Conservation (phyloP, 805 yeast genomes). For the Saturnispora sekii region DNA sequence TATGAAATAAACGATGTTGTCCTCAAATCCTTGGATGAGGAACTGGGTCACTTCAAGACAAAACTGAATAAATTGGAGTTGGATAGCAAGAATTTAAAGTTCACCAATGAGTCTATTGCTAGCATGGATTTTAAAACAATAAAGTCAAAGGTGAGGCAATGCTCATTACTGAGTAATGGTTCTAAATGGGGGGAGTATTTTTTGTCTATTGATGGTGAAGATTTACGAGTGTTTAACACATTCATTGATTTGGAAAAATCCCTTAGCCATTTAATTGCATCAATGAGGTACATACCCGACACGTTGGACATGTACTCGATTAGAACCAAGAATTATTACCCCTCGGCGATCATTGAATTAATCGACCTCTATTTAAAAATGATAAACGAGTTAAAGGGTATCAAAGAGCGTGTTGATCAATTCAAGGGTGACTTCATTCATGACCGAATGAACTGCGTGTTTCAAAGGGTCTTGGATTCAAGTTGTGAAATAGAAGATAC, state of each 20-base stretch:
- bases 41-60: slow-evolving; percentile 18
- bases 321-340: slow-evolving; percentile 23
- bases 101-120: slow-evolving; percentile 22
- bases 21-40: slow-evolving; percentile 33
- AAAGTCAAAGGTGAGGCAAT: not conserved
- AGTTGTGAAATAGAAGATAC: slow-evolving; percentile 10
- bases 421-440: slow-evolving; percentile 41
- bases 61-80: not conserved
- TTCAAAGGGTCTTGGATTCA: slow-evolving; percentile 36
- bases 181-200: not conserved
- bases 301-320: slow-evolving; percentile 36
- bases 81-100: slow-evolving; percentile 23
- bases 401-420: slow-evolving; percentile 31
- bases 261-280: slow-evolving; percentile 42
- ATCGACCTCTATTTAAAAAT: slow-evolving; percentile 32
- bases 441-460: slow-evolving; percentile 46
- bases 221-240: slow-evolving; percentile 11
- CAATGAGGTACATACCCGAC: slow-evolving; percentile 42
- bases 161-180: slow-evolving; percentile 1
- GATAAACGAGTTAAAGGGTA: slow-evolving; percentile 31
- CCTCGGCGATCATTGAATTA: slow-evolving; percentile 25
- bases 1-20: slow-evolving; percentile 33
- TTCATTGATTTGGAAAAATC: slow-evolving; percentile 33
- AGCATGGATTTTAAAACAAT: not conserved
- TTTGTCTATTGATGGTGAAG: slow-evolving; percentile 3